Conservation (phyloP, 805 yeast species). For the Cyberlindnera subsufficiens region DNA sequence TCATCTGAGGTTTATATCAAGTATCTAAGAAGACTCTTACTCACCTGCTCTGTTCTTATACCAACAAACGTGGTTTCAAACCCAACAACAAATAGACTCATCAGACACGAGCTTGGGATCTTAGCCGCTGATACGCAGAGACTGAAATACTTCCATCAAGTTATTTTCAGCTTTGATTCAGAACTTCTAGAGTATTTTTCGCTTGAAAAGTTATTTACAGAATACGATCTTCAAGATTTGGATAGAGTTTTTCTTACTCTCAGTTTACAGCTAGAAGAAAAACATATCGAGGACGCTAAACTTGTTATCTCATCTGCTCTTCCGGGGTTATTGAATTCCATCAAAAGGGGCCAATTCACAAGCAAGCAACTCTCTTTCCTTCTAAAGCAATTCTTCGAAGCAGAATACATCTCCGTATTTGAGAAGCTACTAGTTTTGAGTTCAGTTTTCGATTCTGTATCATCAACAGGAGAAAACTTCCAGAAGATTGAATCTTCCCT, state of each 20-base stretch:
- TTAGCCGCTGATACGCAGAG: conserved; percentile 12
- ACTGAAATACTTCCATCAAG: conserved; percentile 5
- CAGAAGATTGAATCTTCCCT: conserved; percentile 8
- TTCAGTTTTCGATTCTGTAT: conserved; percentile 6
- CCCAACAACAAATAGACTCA: conserved; percentile 13
- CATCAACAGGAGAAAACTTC: conserved; percentile 1
- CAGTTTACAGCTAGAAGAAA: conserved; percentile 7
- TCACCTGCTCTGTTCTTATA: conserved; percentile 24
- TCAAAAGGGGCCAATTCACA: neutral
- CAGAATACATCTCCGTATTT: conserved; percentile 3
- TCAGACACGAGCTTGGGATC: conserved; percentile 20
- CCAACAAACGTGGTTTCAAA: conserved; percentile 18
- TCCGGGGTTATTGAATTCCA: conserved; percentile 7
- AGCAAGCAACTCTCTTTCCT: neutral
- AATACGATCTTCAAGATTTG: conserved; percentile 18
- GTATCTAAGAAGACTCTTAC: conserved; percentile 28
- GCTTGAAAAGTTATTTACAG: conserved; percentile 26
- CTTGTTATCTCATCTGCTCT: conserved; percentile 8
- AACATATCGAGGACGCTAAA: conserved; percentile 8
- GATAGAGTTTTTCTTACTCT: conserved; percentile 19
- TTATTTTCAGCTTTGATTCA: conserved; percentile 18
- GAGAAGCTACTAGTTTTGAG: conserved; percentile 7
- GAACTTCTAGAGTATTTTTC: conserved; percentile 26
- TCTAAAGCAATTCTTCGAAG: neutral
- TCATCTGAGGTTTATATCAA: conserved; percentile 28